These are phyloP conservation scores for Boletellus dicymbophilus DNA, from an alignment of 1,284 basidiomycete species.

Conservation along the genomic window DNA sequence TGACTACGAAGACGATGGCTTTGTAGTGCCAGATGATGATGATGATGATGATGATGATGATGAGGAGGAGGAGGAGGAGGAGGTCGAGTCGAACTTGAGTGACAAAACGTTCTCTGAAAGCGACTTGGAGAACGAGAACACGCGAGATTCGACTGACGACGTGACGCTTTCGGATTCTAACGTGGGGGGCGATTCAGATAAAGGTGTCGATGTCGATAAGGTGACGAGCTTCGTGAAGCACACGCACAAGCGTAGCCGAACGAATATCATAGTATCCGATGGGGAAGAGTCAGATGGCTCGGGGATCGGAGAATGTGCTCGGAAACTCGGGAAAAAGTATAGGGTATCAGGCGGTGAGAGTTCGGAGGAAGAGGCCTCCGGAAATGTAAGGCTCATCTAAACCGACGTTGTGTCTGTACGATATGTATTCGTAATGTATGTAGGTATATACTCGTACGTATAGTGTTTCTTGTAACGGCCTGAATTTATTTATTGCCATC, in stretches of 20 bases:
- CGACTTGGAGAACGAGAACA: not conserved
- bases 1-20: conserved; percentile 6
- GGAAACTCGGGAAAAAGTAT: conserved; percentile 10
- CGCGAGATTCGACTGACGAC: not conserved
- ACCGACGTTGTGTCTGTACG: too few species aligned
- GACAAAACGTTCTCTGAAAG: not conserved
- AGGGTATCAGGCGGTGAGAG: not conserved
- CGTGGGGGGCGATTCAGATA: too few species aligned
- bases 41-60: too few species aligned
- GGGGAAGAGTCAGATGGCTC: not conserved
- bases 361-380: too few species aligned
- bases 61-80: not conserved
- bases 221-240: not conserved
- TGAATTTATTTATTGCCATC: too few species aligned
- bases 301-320: not conserved
- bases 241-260: not conserved
- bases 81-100: not conserved
- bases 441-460: too few species aligned
- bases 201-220: too few species aligned
- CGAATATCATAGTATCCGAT: conserved; percentile 6
- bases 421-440: too few species aligned
- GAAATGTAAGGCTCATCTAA: too few species aligned
- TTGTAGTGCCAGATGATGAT: conserved; percentile 13
- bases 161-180: too few species aligned
- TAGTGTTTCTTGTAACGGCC: too few species aligned